Evolutionary conservation across 352 stramenopile genomes (phyloP).

Genomic region (Blastocystis sp.): DNA sequence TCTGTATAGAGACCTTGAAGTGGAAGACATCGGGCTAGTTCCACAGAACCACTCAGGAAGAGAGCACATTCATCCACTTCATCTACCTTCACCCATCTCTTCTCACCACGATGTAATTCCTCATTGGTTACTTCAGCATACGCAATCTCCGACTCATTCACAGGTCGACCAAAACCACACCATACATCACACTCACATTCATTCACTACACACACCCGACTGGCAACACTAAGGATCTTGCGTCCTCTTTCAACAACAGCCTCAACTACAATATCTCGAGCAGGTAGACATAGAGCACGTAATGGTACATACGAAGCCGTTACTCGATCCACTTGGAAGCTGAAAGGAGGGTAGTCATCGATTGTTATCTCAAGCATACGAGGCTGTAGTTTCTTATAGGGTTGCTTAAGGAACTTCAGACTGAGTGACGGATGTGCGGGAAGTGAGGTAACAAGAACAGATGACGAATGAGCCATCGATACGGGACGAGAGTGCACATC

Average conservation of each 20-base stretch:
- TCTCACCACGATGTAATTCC: not conserved
- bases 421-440: constrained; percentile 56
- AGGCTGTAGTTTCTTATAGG: constrained; percentile 16
- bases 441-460: constrained; percentile 56
- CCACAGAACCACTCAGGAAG: not conserved
- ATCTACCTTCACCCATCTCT: not conserved
- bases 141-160: constrained; percentile 1
- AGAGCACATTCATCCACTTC: not conserved
- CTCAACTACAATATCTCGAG: constrained; percentile 37
- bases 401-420: constrained; percentile 19
- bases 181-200: not conserved
- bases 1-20: not conserved
- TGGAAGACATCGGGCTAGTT: not conserved
- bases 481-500: not conserved
- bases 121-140: not conserved
- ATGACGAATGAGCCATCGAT: not conserved
- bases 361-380: not conserved
- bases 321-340: constrained; percentile 4
- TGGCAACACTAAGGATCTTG: constrained; percentile 42
- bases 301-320: not conserved
- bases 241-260: constrained; percentile 1
- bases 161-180: not conserved
- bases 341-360: constrained; percentile 18
- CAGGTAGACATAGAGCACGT: not conserved
- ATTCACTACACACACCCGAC: not conserved